Base-by-base conservation (phyloP, 176 grass and related monocot species). In the Elaeis guineensis region DNA sequence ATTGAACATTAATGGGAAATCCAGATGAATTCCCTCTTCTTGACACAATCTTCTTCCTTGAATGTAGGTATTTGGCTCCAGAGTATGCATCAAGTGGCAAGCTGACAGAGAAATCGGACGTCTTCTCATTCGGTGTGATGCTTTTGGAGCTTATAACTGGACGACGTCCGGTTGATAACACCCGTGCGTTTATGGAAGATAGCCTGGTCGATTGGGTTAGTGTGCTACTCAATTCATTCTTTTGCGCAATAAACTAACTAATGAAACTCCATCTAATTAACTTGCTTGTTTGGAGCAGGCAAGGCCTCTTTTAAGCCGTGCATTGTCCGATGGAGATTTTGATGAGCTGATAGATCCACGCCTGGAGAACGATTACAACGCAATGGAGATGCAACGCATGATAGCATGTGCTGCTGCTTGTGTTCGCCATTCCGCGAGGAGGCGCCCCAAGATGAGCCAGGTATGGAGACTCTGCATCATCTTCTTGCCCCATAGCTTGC, bases 121-220 rank as follows among this genome's bases (percentile, higher is more conserved):
- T 98, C 53, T 98, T 98, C 87, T 98, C 93, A 16, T 98, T 81
- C 28, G 93, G 93, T 44, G 93, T 98, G 24, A 89, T 98, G 93
- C 85, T 92, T 64, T 79, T 98, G 5, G 87, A 98, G 79, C 78
- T 98, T 24, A 92, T 98, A 61, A 98, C 87, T 20, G 93, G 93
- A 63, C 79, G 80, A 49, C 58, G 84, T 12, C 84, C 93, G 6
- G 79, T 92, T 0, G 87, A 98, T 14, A 39, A 69, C 56, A 68
- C 60, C 0, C 16, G 49, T 16, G 75, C 64, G 19, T 76, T 70
- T 72, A 92, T 92, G 87, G 93, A 92, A 35, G 93, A 98, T 20
- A 89, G 84, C 79, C 67, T 98, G 64, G 93, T 92, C 6, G 93
- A 98, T 44, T 98, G 93, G 93, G 91, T 95, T 25, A 82, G 85